A percentile compares a stretch with the other conserved stretches of the same genome.
Evolutionary conservation across 306 rosid species (phyloP).

Genomic region (Arachis stenosperma): DNA sequence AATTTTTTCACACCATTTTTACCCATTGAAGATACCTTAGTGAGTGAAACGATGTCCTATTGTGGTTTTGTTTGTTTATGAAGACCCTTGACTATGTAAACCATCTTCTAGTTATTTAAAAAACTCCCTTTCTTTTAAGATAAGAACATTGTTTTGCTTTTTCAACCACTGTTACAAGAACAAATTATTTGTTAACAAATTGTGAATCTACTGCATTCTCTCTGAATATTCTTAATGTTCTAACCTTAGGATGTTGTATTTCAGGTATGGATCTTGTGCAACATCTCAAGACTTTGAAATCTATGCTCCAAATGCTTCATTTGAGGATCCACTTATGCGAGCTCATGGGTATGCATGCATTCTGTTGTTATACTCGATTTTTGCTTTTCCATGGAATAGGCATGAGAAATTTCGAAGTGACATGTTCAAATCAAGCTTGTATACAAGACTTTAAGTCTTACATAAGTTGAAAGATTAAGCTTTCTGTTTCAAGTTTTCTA

Average conservation of each 20-base stretch:
- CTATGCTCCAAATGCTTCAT: conserved; percentile 69
- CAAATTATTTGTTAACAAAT: no score
- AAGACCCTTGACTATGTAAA: no score
- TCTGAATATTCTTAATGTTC: no score
- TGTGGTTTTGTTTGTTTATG: no score
- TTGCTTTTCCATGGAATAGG: not conserved
- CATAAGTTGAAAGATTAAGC: not conserved
- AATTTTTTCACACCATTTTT: no score
- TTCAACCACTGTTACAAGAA: no score
- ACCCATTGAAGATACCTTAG: no score
- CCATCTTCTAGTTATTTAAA: no score
- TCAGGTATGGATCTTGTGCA: conserved; percentile 72
- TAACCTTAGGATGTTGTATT: conserved; percentile 1
- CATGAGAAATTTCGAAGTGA: not conserved
- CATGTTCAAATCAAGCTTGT: not conserved
- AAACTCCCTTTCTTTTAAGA: no score
- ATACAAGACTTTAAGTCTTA: not conserved
- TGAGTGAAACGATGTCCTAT: no score
- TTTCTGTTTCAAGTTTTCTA: not conserved
- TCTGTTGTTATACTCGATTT: not conserved
- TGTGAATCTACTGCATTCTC: no score
- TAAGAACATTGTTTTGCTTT: no score
- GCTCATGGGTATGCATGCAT: conserved; percentile 64
- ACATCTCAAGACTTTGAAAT: conserved; percentile 75
- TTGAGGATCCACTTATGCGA: conserved; percentile 84